Conservation (phyloP, 352 stramenopile species). For the Pythium chondricola region DNA sequence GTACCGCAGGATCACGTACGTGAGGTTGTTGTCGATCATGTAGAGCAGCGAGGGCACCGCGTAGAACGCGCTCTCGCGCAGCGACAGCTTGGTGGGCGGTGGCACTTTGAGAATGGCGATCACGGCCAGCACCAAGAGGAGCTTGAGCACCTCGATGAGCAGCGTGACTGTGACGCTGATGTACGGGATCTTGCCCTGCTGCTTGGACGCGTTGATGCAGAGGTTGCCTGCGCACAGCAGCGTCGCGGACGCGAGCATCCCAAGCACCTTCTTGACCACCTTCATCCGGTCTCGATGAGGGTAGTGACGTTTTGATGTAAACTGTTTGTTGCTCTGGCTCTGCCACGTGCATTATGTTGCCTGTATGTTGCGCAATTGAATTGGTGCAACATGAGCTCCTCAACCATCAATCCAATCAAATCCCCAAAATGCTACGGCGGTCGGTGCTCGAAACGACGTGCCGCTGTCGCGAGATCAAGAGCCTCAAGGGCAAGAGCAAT, state of each 20-base stretch:
- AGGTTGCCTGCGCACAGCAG: slow-evolving; percentile 79
- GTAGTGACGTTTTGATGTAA: neutral
- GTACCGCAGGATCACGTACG: slow-evolving; percentile 83
- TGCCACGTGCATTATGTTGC: too few species aligned
- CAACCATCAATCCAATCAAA: too few species aligned
- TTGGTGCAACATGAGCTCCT: neutral
- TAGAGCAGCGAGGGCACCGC: slow-evolving; percentile 81
- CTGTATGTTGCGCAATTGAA: too few species aligned
- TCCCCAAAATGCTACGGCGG: slow-evolving; percentile 5
- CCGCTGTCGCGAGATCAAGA: slow-evolving; percentile 49
- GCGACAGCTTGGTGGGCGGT: slow-evolving; percentile 33
- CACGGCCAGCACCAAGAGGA: slow-evolving; percentile 34
- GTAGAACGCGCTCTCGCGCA: slow-evolving; percentile 63
- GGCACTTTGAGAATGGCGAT: slow-evolving; percentile 38
- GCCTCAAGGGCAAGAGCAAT: slow-evolving; percentile 79
- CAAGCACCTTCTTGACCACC: slow-evolving; percentile 34
- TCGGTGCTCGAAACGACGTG: slow-evolving; percentile 1
- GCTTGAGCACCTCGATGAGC: slow-evolving; percentile 82
- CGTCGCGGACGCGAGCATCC: slow-evolving; percentile 57
- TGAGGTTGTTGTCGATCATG: slow-evolving; percentile 86
- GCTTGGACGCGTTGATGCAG: slow-evolving; percentile 83
- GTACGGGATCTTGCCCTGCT: slow-evolving; percentile 68
- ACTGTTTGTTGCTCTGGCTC: neutral
- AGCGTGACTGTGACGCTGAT: slow-evolving; percentile 80
- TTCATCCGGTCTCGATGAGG: slow-evolving; percentile 6